These are phyloP conservation scores for Myxozyma lipomycoides DNA, from an alignment of 805 yeast genomes.

Conservation along the genomic window DNA sequence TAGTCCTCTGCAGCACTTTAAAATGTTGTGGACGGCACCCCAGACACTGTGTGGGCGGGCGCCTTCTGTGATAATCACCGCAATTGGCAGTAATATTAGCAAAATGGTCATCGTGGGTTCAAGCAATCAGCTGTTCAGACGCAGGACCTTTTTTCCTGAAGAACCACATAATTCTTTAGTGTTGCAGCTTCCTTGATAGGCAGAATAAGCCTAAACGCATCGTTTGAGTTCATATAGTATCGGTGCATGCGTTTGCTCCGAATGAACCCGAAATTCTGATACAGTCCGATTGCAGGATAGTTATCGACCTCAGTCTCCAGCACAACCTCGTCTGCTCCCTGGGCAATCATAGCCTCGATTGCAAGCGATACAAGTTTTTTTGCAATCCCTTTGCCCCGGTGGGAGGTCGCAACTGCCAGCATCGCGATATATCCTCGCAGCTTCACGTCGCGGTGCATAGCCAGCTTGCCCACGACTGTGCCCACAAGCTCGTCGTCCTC, in stretches of 20 bases:
- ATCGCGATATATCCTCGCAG: slow-evolving; percentile 91
- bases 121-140: no score
- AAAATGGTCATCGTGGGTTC: no score
- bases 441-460: slow-evolving; percentile 67
- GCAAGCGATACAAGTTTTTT: slow-evolving; percentile 60
- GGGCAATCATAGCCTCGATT: slow-evolving; percentile 58
- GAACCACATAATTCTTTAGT: slow-evolving; percentile 43
- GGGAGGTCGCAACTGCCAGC: slow-evolving; percentile 75
- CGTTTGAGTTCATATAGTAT: slow-evolving; percentile 88
- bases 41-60: no score
- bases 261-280: slow-evolving; percentile 73
- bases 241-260: slow-evolving; percentile 72
- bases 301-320: slow-evolving; percentile 89
- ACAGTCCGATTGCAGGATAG: slow-evolving; percentile 60
- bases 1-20: no score
- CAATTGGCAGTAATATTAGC: no score
- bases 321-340: slow-evolving; percentile 72
- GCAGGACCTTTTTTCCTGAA: no score
- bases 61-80: no score
- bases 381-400: slow-evolving; percentile 80
- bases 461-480: slow-evolving; percentile 77
- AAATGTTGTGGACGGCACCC: no score
- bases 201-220: slow-evolving; percentile 80
- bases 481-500: slow-evolving; percentile 45
- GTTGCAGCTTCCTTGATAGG: slow-evolving; percentile 67